Evolutionary conservation across 345 rosid genomes (phyloP).

Genomic region (Salix brachista): DNA sequence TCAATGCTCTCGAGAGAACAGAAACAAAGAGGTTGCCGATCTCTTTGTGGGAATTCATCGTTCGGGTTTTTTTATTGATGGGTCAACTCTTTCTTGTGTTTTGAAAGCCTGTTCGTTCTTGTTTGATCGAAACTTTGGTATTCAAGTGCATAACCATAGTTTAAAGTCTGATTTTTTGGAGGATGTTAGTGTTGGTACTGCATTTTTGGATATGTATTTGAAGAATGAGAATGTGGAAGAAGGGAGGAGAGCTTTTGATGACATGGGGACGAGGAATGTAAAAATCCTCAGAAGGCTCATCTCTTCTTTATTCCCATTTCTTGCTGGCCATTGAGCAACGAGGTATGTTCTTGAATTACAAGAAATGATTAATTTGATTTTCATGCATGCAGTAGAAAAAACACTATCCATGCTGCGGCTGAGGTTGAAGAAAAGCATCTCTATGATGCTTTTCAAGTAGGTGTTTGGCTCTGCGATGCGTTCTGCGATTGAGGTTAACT

Average conservation of each 20-base stretch:
- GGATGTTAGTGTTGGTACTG: slow-evolving; percentile 67
- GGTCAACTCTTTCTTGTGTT: slow-evolving; percentile 59
- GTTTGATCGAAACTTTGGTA: slow-evolving; percentile 46
- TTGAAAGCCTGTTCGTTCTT: slow-evolving; percentile 58
- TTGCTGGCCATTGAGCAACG: too few relatives aligned
- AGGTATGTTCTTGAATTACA: too few relatives aligned
- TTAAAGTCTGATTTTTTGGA: slow-evolving; percentile 53
- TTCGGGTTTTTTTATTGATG: slow-evolving; percentile 45
- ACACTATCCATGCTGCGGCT: too few relatives aligned
- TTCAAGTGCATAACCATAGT: slow-evolving; percentile 58
- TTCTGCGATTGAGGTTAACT: too few relatives aligned
- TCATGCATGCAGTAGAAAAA: too few relatives aligned
- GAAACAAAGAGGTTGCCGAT: slow-evolving; percentile 46
- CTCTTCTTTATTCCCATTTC: too few relatives aligned
- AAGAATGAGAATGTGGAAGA: slow-evolving; percentile 46
- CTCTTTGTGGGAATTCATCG: slow-evolving; percentile 49
- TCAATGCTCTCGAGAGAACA: slow-evolving; percentile 45
- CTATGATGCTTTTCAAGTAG: too few relatives aligned
- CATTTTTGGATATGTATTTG: slow-evolving; percentile 77
- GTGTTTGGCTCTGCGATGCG: too few relatives aligned
- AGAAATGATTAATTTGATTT: too few relatives aligned
- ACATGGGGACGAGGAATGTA: slow-evolving; percentile 59
- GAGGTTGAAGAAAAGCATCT: too few relatives aligned
- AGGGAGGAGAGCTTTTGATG: slow-evolving; percentile 61
- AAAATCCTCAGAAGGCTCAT: too few relatives aligned